Evolutionary conservation across 441 rosid species (phyloP).

Genomic region (Dalechampia spathulata): DNA sequence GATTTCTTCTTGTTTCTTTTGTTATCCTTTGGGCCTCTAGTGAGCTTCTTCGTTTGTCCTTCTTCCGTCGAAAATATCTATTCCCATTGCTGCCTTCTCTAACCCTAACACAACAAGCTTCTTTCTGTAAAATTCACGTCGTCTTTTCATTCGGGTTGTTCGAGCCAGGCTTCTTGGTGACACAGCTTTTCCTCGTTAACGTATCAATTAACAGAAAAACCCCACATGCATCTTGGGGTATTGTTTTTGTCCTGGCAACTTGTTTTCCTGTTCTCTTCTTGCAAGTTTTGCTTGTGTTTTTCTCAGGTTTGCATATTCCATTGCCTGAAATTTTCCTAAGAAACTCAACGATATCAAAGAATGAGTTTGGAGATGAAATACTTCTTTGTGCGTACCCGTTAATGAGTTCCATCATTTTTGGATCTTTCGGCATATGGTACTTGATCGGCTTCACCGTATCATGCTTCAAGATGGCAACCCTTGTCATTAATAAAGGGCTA

Average conservation of each 20-base stretch:
- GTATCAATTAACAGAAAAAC: slow-evolving; percentile 33
- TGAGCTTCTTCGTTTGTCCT: slow-evolving; percentile 37
- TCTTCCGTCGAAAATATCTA: slow-evolving; percentile 21
- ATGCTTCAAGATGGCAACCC: slow-evolving; percentile 27
- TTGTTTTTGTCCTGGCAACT: slow-evolving; percentile 23
- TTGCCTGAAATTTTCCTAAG: slow-evolving; percentile 19
- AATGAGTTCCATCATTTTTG: slow-evolving; percentile 32
- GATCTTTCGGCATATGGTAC: slow-evolving; percentile 26
- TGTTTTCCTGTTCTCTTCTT: slow-evolving; percentile 34
- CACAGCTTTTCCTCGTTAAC: slow-evolving; percentile 41
- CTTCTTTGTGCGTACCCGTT: slow-evolving; percentile 40
- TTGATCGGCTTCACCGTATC: slow-evolving; percentile 29
- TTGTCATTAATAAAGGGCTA: slow-evolving; percentile 46
- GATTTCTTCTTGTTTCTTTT: slow-evolving; percentile 40
- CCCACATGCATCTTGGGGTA: slow-evolving; percentile 23
- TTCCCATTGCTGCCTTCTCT: slow-evolving; percentile 13
- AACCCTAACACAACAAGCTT: slow-evolving; percentile 16
- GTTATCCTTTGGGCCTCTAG: slow-evolving; percentile 36
- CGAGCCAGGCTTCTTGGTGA: slow-evolving; percentile 47
- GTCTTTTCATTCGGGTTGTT: slow-evolving; percentile 45
- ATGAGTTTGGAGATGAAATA: slow-evolving; percentile 8
- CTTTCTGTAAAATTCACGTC: slow-evolving; percentile 35
- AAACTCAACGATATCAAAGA: slow-evolving; percentile 18
- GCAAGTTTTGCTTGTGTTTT: slow-evolving; percentile 26
- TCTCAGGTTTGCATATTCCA: neutral